Evolutionary conservation across 2,329 filamentous ascomycete genomes (phyloP).

Genomic region (Hypoxylon sp.): DNA sequence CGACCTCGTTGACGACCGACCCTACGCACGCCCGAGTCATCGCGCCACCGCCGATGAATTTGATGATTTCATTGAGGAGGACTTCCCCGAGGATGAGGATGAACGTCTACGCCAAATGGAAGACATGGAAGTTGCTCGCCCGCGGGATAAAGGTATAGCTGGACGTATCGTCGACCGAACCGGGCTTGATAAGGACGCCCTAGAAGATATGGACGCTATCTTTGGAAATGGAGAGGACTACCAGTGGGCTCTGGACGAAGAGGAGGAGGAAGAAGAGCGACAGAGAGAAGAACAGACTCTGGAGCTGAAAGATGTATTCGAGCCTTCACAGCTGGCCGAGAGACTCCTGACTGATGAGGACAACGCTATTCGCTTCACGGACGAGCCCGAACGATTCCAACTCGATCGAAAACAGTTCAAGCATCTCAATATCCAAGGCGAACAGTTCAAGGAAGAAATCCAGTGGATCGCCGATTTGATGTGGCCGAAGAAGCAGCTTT

Average conservation of each 20-base stretch:
- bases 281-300: slow-evolving; percentile 84
- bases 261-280: slow-evolving; percentile 86
- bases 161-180: slow-evolving; percentile 80
- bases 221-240: slow-evolving; percentile 98
- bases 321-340: slow-evolving; percentile 93
- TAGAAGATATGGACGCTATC: slow-evolving; percentile 96
- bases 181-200: slow-evolving; percentile 88
- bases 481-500: slow-evolving; percentile 86
- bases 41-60: slow-evolving; percentile 81
- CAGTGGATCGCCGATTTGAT: slow-evolving; percentile 92
- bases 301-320: slow-evolving; percentile 97
- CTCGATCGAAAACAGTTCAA: slow-evolving; percentile 90
- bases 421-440: slow-evolving; percentile 80
- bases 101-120: slow-evolving; percentile 81
- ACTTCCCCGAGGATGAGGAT: slow-evolving; percentile 88
- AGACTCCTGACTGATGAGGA: slow-evolving; percentile 96
- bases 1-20: slow-evolving; percentile 68
- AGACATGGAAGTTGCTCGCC: slow-evolving; percentile 88
- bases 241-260: slow-evolving; percentile 90
- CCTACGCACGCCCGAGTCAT: slow-evolving; percentile 65
- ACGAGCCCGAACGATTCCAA: slow-evolving; percentile 95
- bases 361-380: slow-evolving; percentile 86
- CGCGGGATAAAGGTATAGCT: slow-evolving; percentile 76
- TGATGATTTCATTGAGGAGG: slow-evolving; percentile 97
- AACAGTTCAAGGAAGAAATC: slow-evolving; percentile 91